phyloP scores from a whole-genome alignment of 805 yeast genomes.

The Candida nitratophila region DNA sequence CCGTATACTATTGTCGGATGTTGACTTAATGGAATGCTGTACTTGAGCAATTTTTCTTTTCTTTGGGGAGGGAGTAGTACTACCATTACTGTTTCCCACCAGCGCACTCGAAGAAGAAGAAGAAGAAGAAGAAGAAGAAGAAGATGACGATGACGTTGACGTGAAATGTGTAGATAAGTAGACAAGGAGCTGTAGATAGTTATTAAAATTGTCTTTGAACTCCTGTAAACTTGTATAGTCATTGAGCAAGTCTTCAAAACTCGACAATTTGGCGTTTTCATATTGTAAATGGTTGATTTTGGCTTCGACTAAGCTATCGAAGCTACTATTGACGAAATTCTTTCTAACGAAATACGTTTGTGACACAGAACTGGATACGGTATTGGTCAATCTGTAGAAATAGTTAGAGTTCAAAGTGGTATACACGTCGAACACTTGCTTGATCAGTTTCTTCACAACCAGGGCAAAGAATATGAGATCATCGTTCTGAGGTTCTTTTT shows the following conservation, averaged over 20 bases:
- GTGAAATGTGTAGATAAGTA: background rate
- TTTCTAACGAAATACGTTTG: background rate
- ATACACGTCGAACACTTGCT: background rate
- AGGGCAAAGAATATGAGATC: conserved; percentile 8
- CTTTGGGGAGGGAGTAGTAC: background rate
- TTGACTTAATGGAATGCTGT: background rate
- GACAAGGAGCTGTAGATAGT: background rate
- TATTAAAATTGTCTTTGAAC: background rate
- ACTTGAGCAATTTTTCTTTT: background rate
- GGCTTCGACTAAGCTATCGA: background rate
- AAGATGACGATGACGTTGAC: background rate
- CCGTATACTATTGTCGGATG: background rate
- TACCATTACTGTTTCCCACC: background rate
- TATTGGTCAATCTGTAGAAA: background rate
- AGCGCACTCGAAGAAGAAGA: background rate
- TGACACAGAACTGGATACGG: background rate
- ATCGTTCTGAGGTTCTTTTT: conserved; percentile 9
- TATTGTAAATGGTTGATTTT: background rate
- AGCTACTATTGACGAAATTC: background rate
- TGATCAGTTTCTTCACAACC: conserved; percentile 7
- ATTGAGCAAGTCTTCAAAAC: background rate
- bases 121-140: background rate
- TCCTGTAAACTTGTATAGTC: background rate
- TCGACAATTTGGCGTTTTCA: background rate
- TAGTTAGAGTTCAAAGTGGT: background rate